Percentiles rank a stretch among this genome's conserved stretches.
phyloP scores from a whole-genome alignment of 2,329 filamentous ascomycete species.

The Rasamsonia emersonii region DNA sequence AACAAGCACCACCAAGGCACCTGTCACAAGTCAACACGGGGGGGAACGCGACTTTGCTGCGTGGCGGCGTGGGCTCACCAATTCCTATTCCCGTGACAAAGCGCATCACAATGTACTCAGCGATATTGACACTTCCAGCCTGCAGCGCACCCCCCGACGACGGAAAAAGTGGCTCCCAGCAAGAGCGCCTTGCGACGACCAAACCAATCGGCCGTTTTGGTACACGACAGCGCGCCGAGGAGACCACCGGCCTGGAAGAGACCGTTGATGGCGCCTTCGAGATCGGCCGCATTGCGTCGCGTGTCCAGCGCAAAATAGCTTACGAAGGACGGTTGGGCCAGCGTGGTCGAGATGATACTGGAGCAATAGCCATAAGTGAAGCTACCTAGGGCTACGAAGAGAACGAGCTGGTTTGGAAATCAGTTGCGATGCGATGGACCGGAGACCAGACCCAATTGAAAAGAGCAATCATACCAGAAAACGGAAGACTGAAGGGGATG shows the following conservation, averaged over 20 bases:
- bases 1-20: constrained; percentile 7
- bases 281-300: constrained; percentile 3
- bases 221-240: constrained; percentile 6
- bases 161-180: constrained; percentile 3
- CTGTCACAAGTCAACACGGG: not conserved
- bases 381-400: constrained; percentile 8
- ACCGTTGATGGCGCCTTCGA: constrained; percentile 8
- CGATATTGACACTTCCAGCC: constrained; percentile 8
- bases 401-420: constrained; percentile 7
- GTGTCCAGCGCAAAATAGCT: constrained; percentile 7
- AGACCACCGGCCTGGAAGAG: constrained; percentile 8
- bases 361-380: constrained; percentile 7
- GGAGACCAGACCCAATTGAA: too few species aligned
- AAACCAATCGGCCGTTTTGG: constrained; percentile 4
- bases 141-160: constrained; percentile 7
- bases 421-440: too few species aligned
- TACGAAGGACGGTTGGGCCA: constrained; percentile 8
- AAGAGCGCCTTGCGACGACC: constrained; percentile 5
- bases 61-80: too few species aligned
- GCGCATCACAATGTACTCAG: constrained; percentile 6
- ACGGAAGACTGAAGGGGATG: too few species aligned
- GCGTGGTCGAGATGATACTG: constrained; percentile 8
- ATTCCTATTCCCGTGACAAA: constrained; percentile 7
- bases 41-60: too few species aligned
- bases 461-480: too few species aligned